These are phyloP conservation scores for Mallotus nudiflorus DNA, from an alignment of 345 rosid species.

Conservation along the genomic window DNA sequence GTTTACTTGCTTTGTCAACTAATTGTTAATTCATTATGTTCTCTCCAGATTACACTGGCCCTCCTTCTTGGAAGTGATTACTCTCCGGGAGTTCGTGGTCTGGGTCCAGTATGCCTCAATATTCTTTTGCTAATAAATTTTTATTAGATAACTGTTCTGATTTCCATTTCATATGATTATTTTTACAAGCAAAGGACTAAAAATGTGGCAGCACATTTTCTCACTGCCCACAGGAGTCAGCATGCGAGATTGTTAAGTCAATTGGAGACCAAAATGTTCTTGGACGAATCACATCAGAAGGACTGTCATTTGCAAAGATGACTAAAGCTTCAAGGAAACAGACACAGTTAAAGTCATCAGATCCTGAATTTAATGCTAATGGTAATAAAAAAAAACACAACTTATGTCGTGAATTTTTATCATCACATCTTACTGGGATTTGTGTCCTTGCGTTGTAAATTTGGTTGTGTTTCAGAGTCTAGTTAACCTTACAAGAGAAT, in stretches of 20 bases:
- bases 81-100: constrained; percentile 75
- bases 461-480: constrained; percentile 15
- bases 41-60: constrained; percentile 69
- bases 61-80: constrained; percentile 93
- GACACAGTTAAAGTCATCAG: constrained; percentile 32
- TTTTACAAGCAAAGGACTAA: neutral
- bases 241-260: constrained; percentile 74
- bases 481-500: neutral
- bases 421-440: constrained; percentile 10
- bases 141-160: neutral
- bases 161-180: constrained; percentile 5
- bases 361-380: constrained; percentile 30
- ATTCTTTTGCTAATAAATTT: constrained; percentile 22
- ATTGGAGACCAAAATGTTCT: constrained; percentile 66
- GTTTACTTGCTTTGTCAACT: neutral
- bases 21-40: constrained; percentile 3
- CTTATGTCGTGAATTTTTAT: constrained; percentile 14
- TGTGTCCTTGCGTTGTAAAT: constrained; percentile 17
- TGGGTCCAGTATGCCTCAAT: constrained; percentile 63
- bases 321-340: constrained; percentile 54
- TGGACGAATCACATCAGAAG: constrained; percentile 52
- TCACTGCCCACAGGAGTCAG: constrained; percentile 58
- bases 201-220: constrained; percentile 6
- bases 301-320: constrained; percentile 52
- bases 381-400: constrained; percentile 36